These are phyloP conservation scores for Periconia digitata DNA, from an alignment of 2,329 filamentous ascomycete genomes.

Conservation along the genomic window DNA sequence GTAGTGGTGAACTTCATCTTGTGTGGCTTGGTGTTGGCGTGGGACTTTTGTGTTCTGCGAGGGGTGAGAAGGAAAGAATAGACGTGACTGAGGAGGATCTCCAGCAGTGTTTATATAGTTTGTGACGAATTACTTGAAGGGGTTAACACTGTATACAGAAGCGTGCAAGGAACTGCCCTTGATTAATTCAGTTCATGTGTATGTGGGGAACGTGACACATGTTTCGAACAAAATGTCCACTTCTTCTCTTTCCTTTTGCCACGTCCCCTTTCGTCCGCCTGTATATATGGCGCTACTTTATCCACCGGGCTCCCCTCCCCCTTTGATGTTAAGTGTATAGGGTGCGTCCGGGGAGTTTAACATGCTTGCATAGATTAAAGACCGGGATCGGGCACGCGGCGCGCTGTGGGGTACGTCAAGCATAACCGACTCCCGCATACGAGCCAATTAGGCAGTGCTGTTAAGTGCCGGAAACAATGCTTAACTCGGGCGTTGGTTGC, in stretches of 20 bases:
- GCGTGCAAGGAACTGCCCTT: too few relatives aligned
- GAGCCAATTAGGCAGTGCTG: background rate
- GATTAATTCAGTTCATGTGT: too few relatives aligned
- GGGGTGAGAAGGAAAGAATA: background rate
- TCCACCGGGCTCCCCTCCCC: background rate
- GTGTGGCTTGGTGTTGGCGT: background rate
- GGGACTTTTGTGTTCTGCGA: slow-evolving; percentile 3
- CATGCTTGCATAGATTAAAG: background rate
- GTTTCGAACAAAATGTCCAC: background rate
- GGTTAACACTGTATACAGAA: too few relatives aligned
- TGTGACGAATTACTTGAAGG: too few relatives aligned
- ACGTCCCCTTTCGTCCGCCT: background rate
- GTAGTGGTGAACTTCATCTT: slow-evolving; percentile 35
- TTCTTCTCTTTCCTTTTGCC: background rate
- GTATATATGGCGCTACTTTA: background rate
- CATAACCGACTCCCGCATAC: background rate
- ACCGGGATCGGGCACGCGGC: background rate
- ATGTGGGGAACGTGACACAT: background rate
- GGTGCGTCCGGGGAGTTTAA: background rate
- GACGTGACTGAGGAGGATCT: too few relatives aligned
- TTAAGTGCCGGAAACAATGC: background rate
- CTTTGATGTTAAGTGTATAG: background rate
- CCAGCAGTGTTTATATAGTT: background rate
- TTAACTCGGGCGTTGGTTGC: background rate
- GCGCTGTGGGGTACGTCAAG: background rate